Conservation (phyloP, 331 rosid species). For the Quercus lobata region DNA sequence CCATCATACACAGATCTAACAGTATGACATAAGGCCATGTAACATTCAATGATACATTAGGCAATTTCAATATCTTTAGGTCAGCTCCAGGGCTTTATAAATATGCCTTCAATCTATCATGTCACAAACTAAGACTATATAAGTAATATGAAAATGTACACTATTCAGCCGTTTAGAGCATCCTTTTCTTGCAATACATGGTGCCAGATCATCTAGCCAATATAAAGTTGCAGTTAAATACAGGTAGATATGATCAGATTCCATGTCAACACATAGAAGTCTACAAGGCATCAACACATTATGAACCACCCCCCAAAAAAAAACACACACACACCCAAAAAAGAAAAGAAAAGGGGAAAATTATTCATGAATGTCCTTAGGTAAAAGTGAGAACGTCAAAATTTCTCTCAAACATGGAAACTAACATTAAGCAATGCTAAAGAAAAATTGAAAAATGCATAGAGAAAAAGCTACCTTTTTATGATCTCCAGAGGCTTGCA, state of each 20-base stretch:
- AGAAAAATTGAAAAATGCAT: background rate
- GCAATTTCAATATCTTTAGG: background rate
- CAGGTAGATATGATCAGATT: background rate
- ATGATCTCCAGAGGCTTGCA: constrained; percentile 54
- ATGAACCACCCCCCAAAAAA: background rate
- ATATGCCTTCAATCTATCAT: background rate
- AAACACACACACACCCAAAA: background rate
- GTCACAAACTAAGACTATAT: background rate
- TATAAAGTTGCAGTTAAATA: background rate
- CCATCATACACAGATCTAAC: background rate
- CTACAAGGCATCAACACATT: background rate
- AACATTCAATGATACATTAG: too few relatives aligned
- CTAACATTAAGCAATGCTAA: background rate
- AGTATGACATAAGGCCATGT: background rate
- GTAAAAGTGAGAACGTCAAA: background rate
- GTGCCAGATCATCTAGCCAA: background rate
- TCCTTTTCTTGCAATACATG: background rate
- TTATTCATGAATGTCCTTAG: background rate
- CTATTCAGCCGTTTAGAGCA: background rate
- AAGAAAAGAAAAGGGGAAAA: background rate
- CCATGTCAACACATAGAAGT: background rate
- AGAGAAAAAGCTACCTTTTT: constrained; percentile 43
- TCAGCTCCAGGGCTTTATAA: background rate
- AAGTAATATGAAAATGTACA: background rate
- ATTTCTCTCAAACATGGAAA: background rate